A percentile compares a stretch with the other conserved stretches of the same genome.
These are phyloP conservation scores for Clitopilus hobsonii DNA, from an alignment of 768 basidiomycete species.

Conservation along the genomic window DNA sequence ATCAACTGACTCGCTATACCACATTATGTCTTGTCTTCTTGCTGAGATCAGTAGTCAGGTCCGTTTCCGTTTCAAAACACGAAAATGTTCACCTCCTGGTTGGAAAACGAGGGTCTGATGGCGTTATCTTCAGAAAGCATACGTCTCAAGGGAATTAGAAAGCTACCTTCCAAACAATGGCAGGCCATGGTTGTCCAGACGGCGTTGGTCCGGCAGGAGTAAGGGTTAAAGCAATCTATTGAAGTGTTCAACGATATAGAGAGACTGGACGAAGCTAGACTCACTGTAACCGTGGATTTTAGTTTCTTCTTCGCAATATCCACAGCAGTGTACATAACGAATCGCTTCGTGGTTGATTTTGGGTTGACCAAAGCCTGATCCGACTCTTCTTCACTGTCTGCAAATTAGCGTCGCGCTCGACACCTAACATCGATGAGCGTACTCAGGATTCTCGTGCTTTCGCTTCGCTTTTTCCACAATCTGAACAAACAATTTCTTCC, in stretches of 20 bases:
- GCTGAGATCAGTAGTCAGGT: not conserved
- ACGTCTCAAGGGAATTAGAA: not conserved
- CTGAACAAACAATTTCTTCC: not conserved
- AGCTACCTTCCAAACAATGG: slow-evolving; percentile 9
- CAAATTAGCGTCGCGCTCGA: not conserved
- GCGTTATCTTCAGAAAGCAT: not conserved
- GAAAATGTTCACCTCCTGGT: not conserved
- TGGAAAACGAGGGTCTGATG: not conserved
- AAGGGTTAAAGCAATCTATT: slow-evolving; percentile 8
- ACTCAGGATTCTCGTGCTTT: not conserved
- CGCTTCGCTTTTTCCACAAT: not conserved
- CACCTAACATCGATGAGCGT: not conserved
- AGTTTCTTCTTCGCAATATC: slow-evolving; percentile 7
- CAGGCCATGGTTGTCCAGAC: slow-evolving; percentile 2
- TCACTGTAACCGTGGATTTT: slow-evolving; percentile 3
- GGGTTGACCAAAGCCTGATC: not conserved
- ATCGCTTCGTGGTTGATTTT: slow-evolving; percentile 1
- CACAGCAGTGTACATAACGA: slow-evolving; percentile 7
- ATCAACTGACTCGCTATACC: not conserved
- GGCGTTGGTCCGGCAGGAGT: slow-evolving; percentile 5
- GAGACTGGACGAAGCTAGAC: not conserved
- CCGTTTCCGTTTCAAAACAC: not conserved
- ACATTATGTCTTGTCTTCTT: not conserved
- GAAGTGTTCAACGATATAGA: not conserved
- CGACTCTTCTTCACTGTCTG: not conserved